Base-by-base conservation (phyloP, 495 filamentous ascomycete genomes). In the Podospora comata region DNA sequence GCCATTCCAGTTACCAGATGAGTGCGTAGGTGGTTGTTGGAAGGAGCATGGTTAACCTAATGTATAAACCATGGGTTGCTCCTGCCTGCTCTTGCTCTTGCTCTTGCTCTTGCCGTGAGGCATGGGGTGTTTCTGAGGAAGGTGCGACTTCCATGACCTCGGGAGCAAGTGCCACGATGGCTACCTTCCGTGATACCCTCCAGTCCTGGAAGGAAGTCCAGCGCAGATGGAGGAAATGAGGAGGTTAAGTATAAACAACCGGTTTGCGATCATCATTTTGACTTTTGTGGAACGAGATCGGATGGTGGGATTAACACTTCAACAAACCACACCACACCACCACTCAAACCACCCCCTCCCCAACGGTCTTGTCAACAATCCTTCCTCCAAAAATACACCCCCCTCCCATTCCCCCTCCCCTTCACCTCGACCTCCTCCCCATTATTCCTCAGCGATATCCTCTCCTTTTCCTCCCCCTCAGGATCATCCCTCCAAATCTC, bases 341-440 rank as follows among this genome's bases (percentile, higher is more conserved):
- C 56, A 20, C 30, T 32, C 30, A 32, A 7, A 32, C 30, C 7
- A 32, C 30, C 30, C 30, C 30, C 30, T 5, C 30, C 30, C 4
- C 7, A 32, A 5, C 4, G 4, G 30, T 32, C 7, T 32, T 32
- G 7, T 32, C 7, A 7, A 32, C 1, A 7, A 32, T 32, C 30
- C 30, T 32, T 32, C 19, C 67, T 44, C 27, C 27, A 66, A 53
- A 75, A 69, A 66, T 78, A 78, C 19, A 82, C 78, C 58, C 71
- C 72, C 67, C 80, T 75, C 1, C 75, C 76, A 60, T 76, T 70
- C 27, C 79, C 79, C 26, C 67, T 73, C 9, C 78, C 79, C 60
- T 68, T 73, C 15, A 80, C 67, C 7, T 58, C 59, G 2, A 81
- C 70, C 34, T 66, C 44, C 9, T 67, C 44, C 7, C 71, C 71